Conservation (phyloP, 2,329 filamentous ascomycete species). For the Ophiostoma quercus region DNA sequence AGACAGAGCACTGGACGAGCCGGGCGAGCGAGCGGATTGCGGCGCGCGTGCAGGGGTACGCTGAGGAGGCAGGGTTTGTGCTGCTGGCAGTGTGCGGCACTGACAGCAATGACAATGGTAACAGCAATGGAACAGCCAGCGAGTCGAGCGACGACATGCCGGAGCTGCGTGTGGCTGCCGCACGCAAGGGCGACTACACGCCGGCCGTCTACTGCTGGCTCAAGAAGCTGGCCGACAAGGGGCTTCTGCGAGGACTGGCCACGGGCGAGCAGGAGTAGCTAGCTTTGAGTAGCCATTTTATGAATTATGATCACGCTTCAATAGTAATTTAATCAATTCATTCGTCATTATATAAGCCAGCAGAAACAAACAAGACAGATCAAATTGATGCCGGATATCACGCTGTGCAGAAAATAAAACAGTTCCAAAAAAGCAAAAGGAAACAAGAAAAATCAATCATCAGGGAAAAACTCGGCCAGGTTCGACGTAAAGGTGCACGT, state of each 20-base stretch:
- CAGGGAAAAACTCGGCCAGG: constrained; percentile 71
- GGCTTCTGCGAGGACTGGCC: constrained; percentile 41
- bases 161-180: constrained; percentile 44
- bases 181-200: constrained; percentile 62
- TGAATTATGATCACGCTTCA: neutral
- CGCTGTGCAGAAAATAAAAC: neutral
- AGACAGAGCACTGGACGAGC: constrained; percentile 57
- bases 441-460: constrained; percentile 54
- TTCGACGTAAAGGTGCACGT: constrained; percentile 76
- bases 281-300: neutral
- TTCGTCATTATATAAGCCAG: neutral
- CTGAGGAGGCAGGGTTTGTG: constrained; percentile 40
- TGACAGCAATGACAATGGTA: constrained; percentile 36
- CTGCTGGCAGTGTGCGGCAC: constrained; percentile 67
- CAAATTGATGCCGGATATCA: neutral
- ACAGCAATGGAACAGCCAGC: constrained; percentile 13
- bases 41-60: constrained; percentile 50
- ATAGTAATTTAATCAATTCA: neutral
- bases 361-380: neutral
- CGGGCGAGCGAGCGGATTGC: constrained; percentile 61
- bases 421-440: neutral
- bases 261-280: constrained; percentile 18
- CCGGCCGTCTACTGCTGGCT: constrained; percentile 66
- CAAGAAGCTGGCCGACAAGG: constrained; percentile 61
- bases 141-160: constrained; percentile 44